Evolutionary conservation across 2,329 filamentous ascomycete genomes (phyloP).

Genomic region (Penicillium sp.): DNA sequence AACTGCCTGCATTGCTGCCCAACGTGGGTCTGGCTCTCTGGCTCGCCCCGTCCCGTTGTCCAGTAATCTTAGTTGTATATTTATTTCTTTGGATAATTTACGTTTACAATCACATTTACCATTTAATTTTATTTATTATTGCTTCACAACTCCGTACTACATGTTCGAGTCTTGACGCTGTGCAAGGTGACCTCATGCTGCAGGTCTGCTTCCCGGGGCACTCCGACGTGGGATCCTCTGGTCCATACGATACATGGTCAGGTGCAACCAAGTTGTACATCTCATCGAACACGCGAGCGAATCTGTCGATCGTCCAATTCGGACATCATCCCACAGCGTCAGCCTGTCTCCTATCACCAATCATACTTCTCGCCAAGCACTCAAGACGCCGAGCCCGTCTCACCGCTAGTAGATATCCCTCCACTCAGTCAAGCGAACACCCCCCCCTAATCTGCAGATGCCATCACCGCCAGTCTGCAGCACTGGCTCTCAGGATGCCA

Average conservation of each 20-base stretch:
- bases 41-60: constrained; percentile 21
- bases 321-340: constrained; percentile 25
- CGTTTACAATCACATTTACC: not conserved
- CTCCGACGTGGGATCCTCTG: constrained; percentile 19
- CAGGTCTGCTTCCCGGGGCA: constrained; percentile 7
- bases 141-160: not conserved
- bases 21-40: constrained; percentile 26
- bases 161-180: not conserved
- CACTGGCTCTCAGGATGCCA: constrained; percentile 22
- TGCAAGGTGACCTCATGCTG: constrained; percentile 2
- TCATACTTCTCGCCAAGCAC: constrained; percentile 20
- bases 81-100: not conserved
- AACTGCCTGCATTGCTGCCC: constrained; percentile 33
- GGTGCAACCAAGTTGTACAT: not conserved
- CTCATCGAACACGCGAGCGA: constrained; percentile 10
- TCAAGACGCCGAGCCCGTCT: constrained; percentile 16
- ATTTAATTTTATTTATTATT: not conserved
- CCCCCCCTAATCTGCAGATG: constrained; percentile 14
- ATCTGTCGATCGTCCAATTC: constrained; percentile 22
- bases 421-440: constrained; percentile 21
- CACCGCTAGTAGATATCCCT: constrained; percentile 22
- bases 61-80: constrained; percentile 4
- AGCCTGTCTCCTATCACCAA: constrained; percentile 18
- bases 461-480: constrained; percentile 21
- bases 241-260: constrained; percentile 8